Conservation (phyloP, 169 alveolate species). For the Babesia ovata region DNA sequence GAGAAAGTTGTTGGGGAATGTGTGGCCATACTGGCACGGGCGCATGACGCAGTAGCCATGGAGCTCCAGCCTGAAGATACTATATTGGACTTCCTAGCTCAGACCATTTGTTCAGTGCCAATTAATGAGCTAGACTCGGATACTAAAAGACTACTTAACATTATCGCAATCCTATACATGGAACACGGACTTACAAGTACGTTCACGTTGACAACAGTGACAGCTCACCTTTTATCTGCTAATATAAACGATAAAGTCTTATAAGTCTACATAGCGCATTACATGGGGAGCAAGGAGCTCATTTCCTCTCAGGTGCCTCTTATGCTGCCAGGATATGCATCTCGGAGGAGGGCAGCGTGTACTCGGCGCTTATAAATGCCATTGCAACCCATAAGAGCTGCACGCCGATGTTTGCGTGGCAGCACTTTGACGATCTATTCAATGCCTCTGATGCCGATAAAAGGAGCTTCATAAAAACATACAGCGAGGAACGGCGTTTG, state of each 20-base stretch:
- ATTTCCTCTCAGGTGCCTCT: constrained; percentile 26
- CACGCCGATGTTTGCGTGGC: constrained; percentile 17
- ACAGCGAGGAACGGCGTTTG: not conserved
- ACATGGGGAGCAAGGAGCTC: too few relatives aligned
- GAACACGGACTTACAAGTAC: constrained; percentile 68
- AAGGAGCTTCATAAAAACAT: not conserved
- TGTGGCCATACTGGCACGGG: constrained; percentile 24
- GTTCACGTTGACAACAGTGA: not conserved
- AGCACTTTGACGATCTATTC: not conserved
- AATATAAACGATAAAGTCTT: not conserved
- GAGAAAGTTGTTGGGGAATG: constrained; percentile 50
- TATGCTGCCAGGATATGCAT: constrained; percentile 47
- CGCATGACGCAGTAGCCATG: not conserved
- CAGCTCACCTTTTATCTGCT: too few relatives aligned
- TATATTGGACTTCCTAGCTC: constrained; percentile 7
- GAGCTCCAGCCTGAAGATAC: constrained; percentile 6
- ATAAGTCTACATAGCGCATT: too few relatives aligned
- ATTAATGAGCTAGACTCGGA: not conserved
- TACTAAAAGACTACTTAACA: constrained; percentile 2
- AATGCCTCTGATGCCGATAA: not conserved
- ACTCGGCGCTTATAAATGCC: constrained; percentile 52
- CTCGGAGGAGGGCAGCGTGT: constrained; percentile 45
- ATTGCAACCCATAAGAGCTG: constrained; percentile 30
- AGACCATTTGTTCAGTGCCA: not conserved
- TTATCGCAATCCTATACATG: constrained; percentile 48